Evolutionary conservation across 441 rosid genomes (phyloP), one percentile per base, ranked within the genome.

Genomic region (Euphorbia schlechtendalii): DNA sequence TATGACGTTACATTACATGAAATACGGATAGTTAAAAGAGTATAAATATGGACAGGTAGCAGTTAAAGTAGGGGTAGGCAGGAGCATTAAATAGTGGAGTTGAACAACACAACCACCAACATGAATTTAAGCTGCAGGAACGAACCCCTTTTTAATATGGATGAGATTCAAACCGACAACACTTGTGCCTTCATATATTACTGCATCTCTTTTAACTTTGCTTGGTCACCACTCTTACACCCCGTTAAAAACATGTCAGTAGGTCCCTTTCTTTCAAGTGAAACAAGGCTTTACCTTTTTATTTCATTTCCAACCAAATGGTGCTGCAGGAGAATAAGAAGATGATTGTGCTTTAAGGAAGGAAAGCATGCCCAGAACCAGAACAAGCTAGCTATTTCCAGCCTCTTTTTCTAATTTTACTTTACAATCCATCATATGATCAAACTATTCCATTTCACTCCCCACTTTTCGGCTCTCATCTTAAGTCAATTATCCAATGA

Each of bases 221-320:
- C 62, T 59, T 59, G 25, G 27, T 36, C 38, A 10, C 24, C 62
- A 36, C 62, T 59, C 41, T 32, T 27, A 27, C 59, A 56, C 41
- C 36, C 60, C 60, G 12, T 1, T 14, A 56, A 56, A 56, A 1
- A 27, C 17, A 56, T 14, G 18, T 1, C 9, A 17, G 62, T 59
- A 59, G 62, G 62, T 38, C 62, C 62, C 62, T 3, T 32, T 3
- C 30, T 10, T 2, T 14, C n/a, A 8, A 57, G 30, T 46, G 34
- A 15, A 54, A 22, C 30, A 22, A 53, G 56, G 28, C 22, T 53
- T 53, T 21, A 28, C 58, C 55, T 54, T 54, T 54, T 54, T 2
- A 14, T 13, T 56, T 8, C 17, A n/a, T n/a, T n/a, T n/a, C n/a
- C n/a, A 56, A 56, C 1, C 21, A 20, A 22, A 25, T 54, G 30